Base-by-base conservation (phyloP, 2,329 filamentous ascomycete species). In the Colletotrichum liriopes region DNA sequence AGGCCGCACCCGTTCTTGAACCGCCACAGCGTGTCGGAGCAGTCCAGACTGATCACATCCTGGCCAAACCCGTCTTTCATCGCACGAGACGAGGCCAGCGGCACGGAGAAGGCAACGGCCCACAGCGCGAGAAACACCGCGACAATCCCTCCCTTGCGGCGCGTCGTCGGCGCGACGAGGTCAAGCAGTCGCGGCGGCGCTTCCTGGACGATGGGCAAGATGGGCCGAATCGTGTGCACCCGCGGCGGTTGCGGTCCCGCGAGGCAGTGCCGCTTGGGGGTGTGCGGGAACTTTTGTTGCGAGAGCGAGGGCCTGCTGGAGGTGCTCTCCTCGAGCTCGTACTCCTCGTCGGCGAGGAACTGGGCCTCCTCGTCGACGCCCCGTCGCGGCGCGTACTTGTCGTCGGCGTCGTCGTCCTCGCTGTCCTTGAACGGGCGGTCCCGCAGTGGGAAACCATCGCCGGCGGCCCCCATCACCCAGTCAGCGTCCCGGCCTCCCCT, bases 1-100 rank as follows among this genome's bases (percentile, higher is more conserved):
- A 96, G 78, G 0, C 93, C 93, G 79, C 94, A 96, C 18, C 29
- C 65, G 52, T 72, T 72, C 52, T 72, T 72, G 69, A 68, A 72
- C 41, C 39, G 32, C 69, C 69, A 72, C 45, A 68, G 43, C 5
- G 65, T 37, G 52, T 72, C 69, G 29, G 20, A 16, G 65, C 69
- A 72, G 59, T 64, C 65, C 39, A 72, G 65, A 20, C 52, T 72
- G 37, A 72, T 23, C 26, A 60, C 69, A 9, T 52, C 43, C 37
- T 16, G 52, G 43, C 69, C 69, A 37, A 8, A 3, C n/a, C 2
- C 41, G 52, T 68, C 69, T 49, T 26, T 26, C 52, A 72, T 39
- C 2, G 58, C 58, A 52, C 65, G 65, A 5, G 69, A 72, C 29
- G 69, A 69, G 41, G 65, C 29, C 32, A 72, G 65, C 3, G 65